These are phyloP conservation scores for Hemileia vastatrix DNA, from an alignment of 1,284 basidiomycete genomes.

Conservation along the genomic window DNA sequence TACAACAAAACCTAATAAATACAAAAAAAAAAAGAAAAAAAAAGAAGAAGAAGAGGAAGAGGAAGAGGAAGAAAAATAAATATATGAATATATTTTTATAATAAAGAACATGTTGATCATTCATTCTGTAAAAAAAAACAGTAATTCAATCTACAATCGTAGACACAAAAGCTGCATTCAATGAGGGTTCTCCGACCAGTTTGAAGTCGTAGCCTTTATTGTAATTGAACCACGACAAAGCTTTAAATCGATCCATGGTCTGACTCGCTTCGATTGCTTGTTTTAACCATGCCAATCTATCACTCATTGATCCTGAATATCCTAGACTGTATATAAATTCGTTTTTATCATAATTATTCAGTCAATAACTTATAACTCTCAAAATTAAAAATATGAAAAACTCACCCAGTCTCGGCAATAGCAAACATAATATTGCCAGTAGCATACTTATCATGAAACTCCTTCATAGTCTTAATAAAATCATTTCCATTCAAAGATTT, in stretches of 20 bases:
- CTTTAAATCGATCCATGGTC: slow-evolving; percentile 36
- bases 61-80: not conserved
- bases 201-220: slow-evolving; percentile 30
- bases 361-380: not conserved
- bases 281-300: slow-evolving; percentile 37
- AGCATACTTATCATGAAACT: slow-evolving; percentile 44
- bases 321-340: slow-evolving; percentile 25
- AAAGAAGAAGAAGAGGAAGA: not conserved
- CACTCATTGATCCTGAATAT: slow-evolving; percentile 25
- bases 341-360: not conserved
- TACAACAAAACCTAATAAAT: not conserved
- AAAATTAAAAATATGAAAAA: slow-evolving; percentile 22
- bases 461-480: slow-evolving; percentile 39
- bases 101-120: not conserved
- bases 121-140: not conserved
- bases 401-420: slow-evolving; percentile 43
- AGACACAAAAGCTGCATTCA: not conserved
- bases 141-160: not conserved
- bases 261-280: slow-evolving; percentile 27
- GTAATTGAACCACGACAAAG: slow-evolving; percentile 44
- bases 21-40: not conserved
- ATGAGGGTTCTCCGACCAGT: slow-evolving; percentile 23
- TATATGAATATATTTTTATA: not conserved
- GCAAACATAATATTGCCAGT: slow-evolving; percentile 35
- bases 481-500: slow-evolving; percentile 25